phyloP scores from a whole-genome alignment of 306 rosid genomes.

The Delonix regia region DNA sequence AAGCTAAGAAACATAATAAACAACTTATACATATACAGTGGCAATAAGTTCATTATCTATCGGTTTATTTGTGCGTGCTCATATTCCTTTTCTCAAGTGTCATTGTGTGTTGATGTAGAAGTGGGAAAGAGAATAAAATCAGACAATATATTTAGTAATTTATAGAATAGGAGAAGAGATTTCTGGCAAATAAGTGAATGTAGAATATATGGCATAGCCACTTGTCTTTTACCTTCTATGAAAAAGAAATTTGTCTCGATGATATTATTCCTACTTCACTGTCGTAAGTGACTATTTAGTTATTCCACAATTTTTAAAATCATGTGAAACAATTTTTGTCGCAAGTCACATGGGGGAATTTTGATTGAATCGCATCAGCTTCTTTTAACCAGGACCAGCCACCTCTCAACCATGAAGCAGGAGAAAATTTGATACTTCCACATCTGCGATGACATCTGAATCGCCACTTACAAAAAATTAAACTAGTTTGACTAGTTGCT shows the following conservation, averaged over 20 bases:
- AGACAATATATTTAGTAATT: too few species aligned
- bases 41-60: too few species aligned
- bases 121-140: too few species aligned
- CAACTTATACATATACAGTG: too few species aligned
- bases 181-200: not conserved
- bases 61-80: too few species aligned
- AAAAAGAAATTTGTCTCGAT: not conserved
- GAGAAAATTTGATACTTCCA: not conserved
- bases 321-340: not conserved
- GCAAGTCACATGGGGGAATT: not conserved
- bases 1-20: too few species aligned
- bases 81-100: too few species aligned
- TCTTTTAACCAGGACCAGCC: conserved; percentile 27
- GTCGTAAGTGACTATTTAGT: not conserved
- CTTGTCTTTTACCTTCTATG: not conserved
- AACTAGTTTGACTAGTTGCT: too few species aligned
- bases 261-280: not conserved
- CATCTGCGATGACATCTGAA: not conserved
- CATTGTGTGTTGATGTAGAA: too few species aligned
- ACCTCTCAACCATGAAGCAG: conserved; percentile 24
- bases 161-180: too few species aligned
- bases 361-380: not conserved
- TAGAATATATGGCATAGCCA: not conserved
- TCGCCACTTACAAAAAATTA: not conserved
- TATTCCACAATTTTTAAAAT: not conserved